These are phyloP conservation scores for Buxus sempervirens DNA, from an alignment of 164 flowering plant species.

Conservation along the genomic window DNA sequence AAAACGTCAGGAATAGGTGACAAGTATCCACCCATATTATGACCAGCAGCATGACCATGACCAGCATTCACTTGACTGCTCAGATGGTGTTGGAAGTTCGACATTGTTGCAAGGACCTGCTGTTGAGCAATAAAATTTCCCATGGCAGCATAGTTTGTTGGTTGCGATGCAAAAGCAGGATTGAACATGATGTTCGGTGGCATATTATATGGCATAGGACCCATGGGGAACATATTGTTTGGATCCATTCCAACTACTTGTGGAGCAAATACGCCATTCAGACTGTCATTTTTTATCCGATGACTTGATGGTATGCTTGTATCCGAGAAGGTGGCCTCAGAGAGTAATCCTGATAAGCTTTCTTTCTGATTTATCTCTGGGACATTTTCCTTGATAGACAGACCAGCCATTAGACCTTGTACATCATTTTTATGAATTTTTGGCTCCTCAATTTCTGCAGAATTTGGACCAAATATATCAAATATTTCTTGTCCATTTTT, in stretches of 20 bases:
- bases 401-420: slow-evolving; percentile 54
- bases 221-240: slow-evolving; percentile 43
- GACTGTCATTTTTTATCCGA: slow-evolving; percentile 29
- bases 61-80: slow-evolving; percentile 37
- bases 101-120: slow-evolving; percentile 73
- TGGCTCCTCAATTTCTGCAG: slow-evolving; percentile 31
- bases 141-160: slow-evolving; percentile 63
- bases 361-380: slow-evolving; percentile 35
- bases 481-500: slow-evolving; percentile 38
- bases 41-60: slow-evolving; percentile 29
- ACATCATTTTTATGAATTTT: slow-evolving; percentile 28
- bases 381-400: slow-evolving; percentile 42
- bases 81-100: slow-evolving; percentile 61
- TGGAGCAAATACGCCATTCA: slow-evolving; percentile 34
- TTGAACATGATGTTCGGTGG: slow-evolving; percentile 63
- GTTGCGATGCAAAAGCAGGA: slow-evolving; percentile 56
- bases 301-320: slow-evolving; percentile 23
- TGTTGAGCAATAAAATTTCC: slow-evolving; percentile 73
- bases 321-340: slow-evolving; percentile 33
- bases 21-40: slow-evolving; percentile 39
- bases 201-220: slow-evolving; percentile 46
- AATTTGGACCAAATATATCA: slow-evolving; percentile 59
- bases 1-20: slow-evolving; percentile 80
- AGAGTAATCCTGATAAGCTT: slow-evolving; percentile 10
- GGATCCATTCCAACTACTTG: slow-evolving; percentile 38